Evolutionary conservation across 257 asterid genomes (phyloP).

Genomic region (Solanum pinnatisectum): DNA sequence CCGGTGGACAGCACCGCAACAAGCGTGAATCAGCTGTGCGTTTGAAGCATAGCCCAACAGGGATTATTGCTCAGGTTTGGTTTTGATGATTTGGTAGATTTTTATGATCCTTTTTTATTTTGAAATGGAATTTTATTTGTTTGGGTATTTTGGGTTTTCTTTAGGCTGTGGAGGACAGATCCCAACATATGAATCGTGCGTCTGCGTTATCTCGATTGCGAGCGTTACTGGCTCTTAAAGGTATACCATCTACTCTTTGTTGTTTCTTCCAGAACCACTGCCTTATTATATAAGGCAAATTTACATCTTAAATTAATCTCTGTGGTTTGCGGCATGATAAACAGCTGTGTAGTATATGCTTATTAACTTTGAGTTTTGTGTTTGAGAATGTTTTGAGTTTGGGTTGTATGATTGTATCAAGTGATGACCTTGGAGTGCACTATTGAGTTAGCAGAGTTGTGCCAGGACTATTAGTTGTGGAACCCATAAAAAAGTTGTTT

Average conservation of each 20-base stretch:
- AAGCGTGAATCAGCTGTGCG: constrained; percentile 98
- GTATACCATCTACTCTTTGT: constrained; percentile 12
- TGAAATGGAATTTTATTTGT: background rate
- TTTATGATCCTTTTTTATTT: background rate
- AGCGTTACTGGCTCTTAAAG: constrained; percentile 67
- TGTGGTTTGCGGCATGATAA: background rate
- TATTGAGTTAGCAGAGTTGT: background rate
- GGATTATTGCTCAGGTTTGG: constrained; percentile 66
- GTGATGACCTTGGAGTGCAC: background rate
- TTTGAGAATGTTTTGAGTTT: background rate
- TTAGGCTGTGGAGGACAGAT: constrained; percentile 90
- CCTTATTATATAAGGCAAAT: background rate
- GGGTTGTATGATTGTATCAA: background rate
- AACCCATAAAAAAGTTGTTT: background rate
- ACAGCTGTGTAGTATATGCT: background rate
- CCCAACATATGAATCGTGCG: constrained; percentile 87
- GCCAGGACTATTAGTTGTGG: background rate
- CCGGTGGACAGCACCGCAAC: constrained; percentile 99
- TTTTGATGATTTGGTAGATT: background rate
- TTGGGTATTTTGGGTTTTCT: constrained; percentile 2
- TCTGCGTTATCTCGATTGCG: constrained; percentile 79
- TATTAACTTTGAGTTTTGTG: background rate
- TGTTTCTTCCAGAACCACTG: background rate
- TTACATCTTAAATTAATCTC: background rate
- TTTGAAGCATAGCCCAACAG: constrained; percentile 85